A percentile compares a stretch with the other conserved stretches of the same genome.
Conservation (phyloP, 352 stramenopile species). For the Pythium oligandrum region DNA sequence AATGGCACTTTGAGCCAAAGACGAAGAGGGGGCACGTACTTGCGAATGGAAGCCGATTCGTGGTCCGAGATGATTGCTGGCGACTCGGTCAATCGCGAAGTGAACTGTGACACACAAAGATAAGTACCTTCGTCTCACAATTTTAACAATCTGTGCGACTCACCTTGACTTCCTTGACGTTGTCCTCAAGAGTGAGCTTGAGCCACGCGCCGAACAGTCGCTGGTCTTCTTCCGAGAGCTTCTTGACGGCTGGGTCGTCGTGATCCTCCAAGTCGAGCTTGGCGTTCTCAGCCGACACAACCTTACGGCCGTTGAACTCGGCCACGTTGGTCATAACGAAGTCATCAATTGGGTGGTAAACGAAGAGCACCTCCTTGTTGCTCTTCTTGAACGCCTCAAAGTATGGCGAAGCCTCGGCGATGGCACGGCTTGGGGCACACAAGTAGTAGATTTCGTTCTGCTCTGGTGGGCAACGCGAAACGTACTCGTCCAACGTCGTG, state of each 20-base stretch:
- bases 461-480: conserved; percentile 91
- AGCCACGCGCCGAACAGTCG: conserved; percentile 92
- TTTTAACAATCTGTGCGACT: background rate
- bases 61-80: conserved; percentile 99
- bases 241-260: conserved; percentile 40
- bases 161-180: conserved; percentile 85
- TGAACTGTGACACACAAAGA: conserved; percentile 40
- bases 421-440: conserved; percentile 91
- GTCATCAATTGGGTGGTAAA: conserved; percentile 99
- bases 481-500: conserved; percentile 98
- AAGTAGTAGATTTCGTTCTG: conserved; percentile 99
- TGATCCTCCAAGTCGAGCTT: conserved; percentile 90
- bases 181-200: conserved; percentile 88
- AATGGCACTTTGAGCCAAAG: background rate
- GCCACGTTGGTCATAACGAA: conserved; percentile 99
- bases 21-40: conserved; percentile 33
- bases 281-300: conserved; percentile 95
- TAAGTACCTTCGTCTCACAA: background rate
- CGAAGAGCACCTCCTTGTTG: conserved; percentile 96
- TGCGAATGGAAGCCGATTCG: conserved; percentile 95
- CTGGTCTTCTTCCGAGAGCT: conserved; percentile 86
- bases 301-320: conserved; percentile 94
- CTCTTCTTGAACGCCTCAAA: conserved; percentile 98
- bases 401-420: conserved; percentile 97
- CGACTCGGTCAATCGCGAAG: conserved; percentile 91